phyloP scores from a whole-genome alignment of 2,329 filamentous ascomycete genomes.

The Phyllosticta ampelicida region DNA sequence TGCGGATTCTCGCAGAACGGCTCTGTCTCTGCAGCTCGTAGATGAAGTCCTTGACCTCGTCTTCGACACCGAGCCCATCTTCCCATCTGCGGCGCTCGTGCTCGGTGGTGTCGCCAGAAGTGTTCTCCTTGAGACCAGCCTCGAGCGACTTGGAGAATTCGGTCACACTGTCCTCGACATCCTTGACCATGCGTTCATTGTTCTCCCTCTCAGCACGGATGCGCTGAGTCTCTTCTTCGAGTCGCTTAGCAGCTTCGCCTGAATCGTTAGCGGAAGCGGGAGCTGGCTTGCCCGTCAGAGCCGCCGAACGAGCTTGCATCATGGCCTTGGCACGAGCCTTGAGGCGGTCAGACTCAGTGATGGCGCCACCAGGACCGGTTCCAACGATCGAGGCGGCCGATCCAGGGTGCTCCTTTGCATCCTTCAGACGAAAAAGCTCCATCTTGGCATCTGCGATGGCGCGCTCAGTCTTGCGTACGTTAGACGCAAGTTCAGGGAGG shows the following conservation, averaged over 20 bases:
- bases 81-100: constrained; percentile 93
- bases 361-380: constrained; percentile 77
- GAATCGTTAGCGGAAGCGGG: constrained; percentile 59
- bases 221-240: constrained; percentile 79
- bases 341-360: constrained; percentile 88
- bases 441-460: constrained; percentile 84
- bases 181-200: constrained; percentile 91
- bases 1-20: constrained; percentile 59
- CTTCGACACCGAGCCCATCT: constrained; percentile 88
- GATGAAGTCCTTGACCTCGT: constrained; percentile 95
- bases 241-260: constrained; percentile 65
- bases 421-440: constrained; percentile 85
- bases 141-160: constrained; percentile 81
- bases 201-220: constrained; percentile 79
- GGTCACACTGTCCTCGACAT: constrained; percentile 91
- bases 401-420: constrained; percentile 82
- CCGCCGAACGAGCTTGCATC: constrained; percentile 96
- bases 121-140: constrained; percentile 73
- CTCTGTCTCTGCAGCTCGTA: constrained; percentile 87
- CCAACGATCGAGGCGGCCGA: constrained; percentile 75
- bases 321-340: constrained; percentile 94
- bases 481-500: constrained; percentile 81
- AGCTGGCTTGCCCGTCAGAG: constrained; percentile 74
- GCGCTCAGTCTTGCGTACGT: constrained; percentile 82
- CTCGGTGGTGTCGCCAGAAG: constrained; percentile 64